Evolutionary conservation across 2,329 filamentous ascomycete species (phyloP).

Genomic region (Hymenoscyphus scutula): DNA sequence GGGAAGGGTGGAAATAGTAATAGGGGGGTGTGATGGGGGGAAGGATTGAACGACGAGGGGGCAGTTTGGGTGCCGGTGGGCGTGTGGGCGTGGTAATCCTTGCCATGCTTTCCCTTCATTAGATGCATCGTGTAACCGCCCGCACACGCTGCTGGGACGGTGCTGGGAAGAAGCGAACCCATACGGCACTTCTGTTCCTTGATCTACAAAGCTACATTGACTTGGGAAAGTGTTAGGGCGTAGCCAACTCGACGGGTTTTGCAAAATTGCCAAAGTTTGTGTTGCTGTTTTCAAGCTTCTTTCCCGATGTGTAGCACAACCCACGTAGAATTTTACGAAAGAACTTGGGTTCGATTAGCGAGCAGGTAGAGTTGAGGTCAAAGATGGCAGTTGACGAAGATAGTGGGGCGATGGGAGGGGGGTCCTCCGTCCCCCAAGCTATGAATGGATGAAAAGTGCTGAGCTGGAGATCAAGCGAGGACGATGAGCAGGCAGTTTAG

Average conservation of each 20-base stretch:
- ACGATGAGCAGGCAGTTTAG: background rate
- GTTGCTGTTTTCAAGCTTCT: background rate
- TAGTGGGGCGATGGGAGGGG: background rate
- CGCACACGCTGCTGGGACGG: background rate
- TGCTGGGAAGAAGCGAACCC: conserved; percentile 7
- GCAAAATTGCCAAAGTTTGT: background rate
- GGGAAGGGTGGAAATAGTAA: conserved; percentile 6
- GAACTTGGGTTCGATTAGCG: background rate
- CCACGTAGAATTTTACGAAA: background rate
- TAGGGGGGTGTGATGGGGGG: conserved; percentile 9
- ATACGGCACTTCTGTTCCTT: conserved; percentile 8
- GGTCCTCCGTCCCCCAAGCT: background rate
- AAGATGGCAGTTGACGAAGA: background rate
- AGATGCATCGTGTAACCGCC: conserved; percentile 17
- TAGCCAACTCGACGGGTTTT: background rate
- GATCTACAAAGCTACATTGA: background rate
- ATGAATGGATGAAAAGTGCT: background rate
- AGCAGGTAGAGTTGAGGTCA: background rate
- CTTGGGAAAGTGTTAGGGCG: background rate
- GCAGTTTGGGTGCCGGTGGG: background rate
- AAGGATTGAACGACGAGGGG: conserved; percentile 5
- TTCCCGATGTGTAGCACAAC: background rate
- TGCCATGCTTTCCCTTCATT: background rate
- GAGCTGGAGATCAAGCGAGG: background rate
- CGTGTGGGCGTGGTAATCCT: background rate